Base-by-base conservation (phyloP, 768 basidiomycete genomes). In the Chiua virens region DNA sequence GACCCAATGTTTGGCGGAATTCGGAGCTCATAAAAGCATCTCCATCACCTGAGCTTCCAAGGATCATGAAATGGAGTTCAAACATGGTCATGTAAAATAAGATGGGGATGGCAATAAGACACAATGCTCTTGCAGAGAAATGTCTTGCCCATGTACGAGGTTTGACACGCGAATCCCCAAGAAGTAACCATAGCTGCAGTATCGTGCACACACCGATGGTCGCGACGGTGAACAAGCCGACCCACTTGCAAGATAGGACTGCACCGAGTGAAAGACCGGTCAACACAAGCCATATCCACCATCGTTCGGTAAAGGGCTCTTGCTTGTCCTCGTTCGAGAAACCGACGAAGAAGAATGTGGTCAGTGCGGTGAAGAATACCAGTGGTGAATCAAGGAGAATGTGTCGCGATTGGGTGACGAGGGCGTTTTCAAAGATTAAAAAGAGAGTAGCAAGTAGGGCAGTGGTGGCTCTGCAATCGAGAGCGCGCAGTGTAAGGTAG, bases 1-100 rank as follows among this genome's bases (percentile, higher is more conserved):
- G 85, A 15, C 85, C 78, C 13, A 99, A 76, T 0, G 95, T 98
- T 64, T 98, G 96, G 71, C 98, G 95, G 74, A 99, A 99, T 66
- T 94, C 95, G 3, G 93, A 91, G 73, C 91, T 96, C 97, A 99
- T 99, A 71, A 99, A 99, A 1, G 95, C 94, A 66, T 98, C 97
- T 0, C 97, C 97, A 46, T 98, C 96, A 28, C 97, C 97, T 2
- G 90, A 89, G 69, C 87, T 89, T 62, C 84, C 81, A 25, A 99
- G 75, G 58, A 99, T 80, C 64, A 86, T 63, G 72, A 98, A 98
- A 68, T 99, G 97, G 46, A 99, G 85, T 70, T 87, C 80, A 75
- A 99, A 99, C 90, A 97, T 97, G 65, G 75, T 67, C 91, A 98
- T 94, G 74, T 99, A 99, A 68, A 99, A 95, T 34, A 87, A 36